Evolutionary conservation across 2,329 filamentous ascomycete species (phyloP), one percentile per base, ranked within the genome.

Genomic region (Fusarium humuli): DNA sequence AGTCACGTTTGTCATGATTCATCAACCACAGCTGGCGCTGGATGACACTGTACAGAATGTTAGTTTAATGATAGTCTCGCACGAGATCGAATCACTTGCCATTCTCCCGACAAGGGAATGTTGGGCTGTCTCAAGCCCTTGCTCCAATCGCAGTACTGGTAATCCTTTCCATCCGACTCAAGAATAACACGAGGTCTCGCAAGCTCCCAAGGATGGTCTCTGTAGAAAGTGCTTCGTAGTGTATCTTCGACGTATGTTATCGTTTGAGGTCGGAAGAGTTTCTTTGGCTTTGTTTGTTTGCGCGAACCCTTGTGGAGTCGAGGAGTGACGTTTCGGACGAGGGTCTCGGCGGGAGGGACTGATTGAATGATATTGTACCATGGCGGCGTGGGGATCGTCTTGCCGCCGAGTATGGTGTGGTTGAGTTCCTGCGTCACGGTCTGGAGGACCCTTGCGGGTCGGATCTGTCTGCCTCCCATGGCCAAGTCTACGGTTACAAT

Each of bases 181-280:
- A 98, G 83, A 48, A 99, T 84, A 62, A 97, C 86, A 73, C 93
- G 87, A 57, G 96, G 96, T 68, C 95, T 87, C 20, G 96, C 96
- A 77, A 99, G 83, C 82, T 99, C 96, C 96, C 96, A 99, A 7
- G 96, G 96, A 79, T 99, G 96, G 80, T 99, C 95, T 76, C 87
- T 89, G 84, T 93, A 99, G 83, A 98, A 99, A 29, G 90, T 88
- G 72, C 82, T 85, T 69, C 96, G 91, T 76, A 99, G 85, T 65
- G 83, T 81, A 81, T 99, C 96, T 80, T 99, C 96, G 65, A 92
- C 88, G 79, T 96, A 98, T 57, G 83, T 83, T 69, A 99, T 90
- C 61, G 84, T 82, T 70, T 94, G 88, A 3, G 96, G 96, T 74
- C 90, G 89, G 84, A 94, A 98, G 74, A 97, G 83, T 73, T 90